Evolutionary conservation across 1,284 basidiomycete genomes (phyloP).

Genomic region (Entoloma clypeatum): DNA sequence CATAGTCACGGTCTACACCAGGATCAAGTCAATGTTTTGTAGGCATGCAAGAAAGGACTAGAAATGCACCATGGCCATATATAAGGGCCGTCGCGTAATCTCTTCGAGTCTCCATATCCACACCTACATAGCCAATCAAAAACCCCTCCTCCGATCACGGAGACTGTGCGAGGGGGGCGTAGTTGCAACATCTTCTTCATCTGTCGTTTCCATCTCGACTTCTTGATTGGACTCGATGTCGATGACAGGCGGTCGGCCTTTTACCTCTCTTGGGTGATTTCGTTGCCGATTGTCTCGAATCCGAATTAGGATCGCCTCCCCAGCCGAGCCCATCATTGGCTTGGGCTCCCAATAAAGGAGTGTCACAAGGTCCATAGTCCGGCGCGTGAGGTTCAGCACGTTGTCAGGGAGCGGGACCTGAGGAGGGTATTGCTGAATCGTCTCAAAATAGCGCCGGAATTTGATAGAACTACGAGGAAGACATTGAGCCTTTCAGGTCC

Average conservation of each 20-base stretch:
- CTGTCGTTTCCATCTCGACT: slow-evolving; percentile 5
- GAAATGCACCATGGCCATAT: slow-evolving; percentile 14
- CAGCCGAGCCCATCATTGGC: slow-evolving; percentile 1
- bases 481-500: too few relatives aligned
- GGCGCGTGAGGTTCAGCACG: slow-evolving; percentile 17
- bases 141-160: slow-evolving; percentile 9
- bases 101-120: slow-evolving; percentile 16
- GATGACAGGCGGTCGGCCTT: not conserved
- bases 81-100: slow-evolving; percentile 18
- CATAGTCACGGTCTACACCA: slow-evolving; percentile 16
- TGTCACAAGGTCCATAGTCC: slow-evolving; percentile 16
- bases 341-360: slow-evolving; percentile 19
- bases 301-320: not conserved
- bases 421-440: slow-evolving; percentile 8
- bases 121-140: too few relatives aligned
- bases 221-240: slow-evolving; percentile 9
- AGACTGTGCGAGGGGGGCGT: not conserved
- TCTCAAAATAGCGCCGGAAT: slow-evolving; percentile 18
- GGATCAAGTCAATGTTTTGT: not conserved
- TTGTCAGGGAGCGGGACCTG: slow-evolving; percentile 16
- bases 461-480: slow-evolving; percentile 19
- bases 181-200: too few relatives aligned
- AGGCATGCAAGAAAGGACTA: not conserved
- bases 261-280: not conserved
- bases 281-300: not conserved